These are phyloP conservation scores for Lathyrus aphaca DNA, from an alignment of 306 rosid species.

Conservation along the genomic window DNA sequence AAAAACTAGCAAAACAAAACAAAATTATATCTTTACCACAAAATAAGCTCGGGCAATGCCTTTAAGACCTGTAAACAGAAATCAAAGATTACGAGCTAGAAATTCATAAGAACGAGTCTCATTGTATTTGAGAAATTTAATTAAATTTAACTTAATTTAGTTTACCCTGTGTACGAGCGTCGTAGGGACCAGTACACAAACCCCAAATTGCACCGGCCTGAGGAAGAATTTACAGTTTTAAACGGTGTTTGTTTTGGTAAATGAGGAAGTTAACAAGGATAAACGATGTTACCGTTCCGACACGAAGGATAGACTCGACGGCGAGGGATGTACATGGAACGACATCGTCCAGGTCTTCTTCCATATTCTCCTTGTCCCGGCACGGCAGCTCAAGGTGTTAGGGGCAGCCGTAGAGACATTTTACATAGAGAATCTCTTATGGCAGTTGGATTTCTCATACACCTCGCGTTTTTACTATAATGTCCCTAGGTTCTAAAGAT, in stretches of 20 bases:
- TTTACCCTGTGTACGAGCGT: slow-evolving; percentile 68
- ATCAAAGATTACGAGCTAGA: slow-evolving; percentile 1
- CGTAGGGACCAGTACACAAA: slow-evolving; percentile 70
- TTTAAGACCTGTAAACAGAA: slow-evolving; percentile 56
- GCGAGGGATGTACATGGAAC: slow-evolving; percentile 74
- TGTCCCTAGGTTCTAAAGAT: no score
- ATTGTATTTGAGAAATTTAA: background rate
- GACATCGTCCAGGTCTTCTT: slow-evolving; percentile 50
- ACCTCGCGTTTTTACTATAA: no score
- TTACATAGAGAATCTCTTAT: no score
- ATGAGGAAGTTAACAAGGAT: background rate
- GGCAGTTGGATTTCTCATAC: no score
- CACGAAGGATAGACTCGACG: slow-evolving; percentile 60
- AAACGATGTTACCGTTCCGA: slow-evolving; percentile 59
- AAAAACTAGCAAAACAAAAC: background rate
- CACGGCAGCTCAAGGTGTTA: background rate
- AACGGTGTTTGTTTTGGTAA: background rate
- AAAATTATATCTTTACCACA: slow-evolving; percentile 55
- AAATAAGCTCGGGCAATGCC: slow-evolving; percentile 63
- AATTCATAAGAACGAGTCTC: background rate
- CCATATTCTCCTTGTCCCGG: slow-evolving; percentile 43
- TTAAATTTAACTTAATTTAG: slow-evolving; percentile 33
- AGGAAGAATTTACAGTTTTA: slow-evolving; percentile 31
- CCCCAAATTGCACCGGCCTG: slow-evolving; percentile 98
- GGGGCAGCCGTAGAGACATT: background rate